Evolutionary conservation across 371 early-diverging fungal species (phyloP), one percentile per base, ranked within the genome.

Genomic region (Zychaea mexicana): DNA sequence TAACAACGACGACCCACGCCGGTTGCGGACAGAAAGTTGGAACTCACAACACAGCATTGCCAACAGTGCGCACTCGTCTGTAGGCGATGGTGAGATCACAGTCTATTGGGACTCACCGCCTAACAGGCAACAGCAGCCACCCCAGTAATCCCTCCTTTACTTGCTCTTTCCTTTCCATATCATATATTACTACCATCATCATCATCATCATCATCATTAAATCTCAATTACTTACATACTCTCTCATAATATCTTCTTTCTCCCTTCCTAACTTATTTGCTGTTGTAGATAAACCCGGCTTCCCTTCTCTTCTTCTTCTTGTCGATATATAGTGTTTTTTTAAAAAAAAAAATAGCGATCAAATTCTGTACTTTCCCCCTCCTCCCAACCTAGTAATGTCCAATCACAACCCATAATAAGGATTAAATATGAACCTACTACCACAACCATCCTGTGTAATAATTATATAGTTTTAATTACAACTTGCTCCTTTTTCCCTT

Each of bases 41-140:
- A 21, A 42, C 4, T 65, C 67, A 5, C 57, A 64, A 42, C 60
- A 72, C 12, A 72, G 61, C n/a, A 47, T 59, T 33, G 38, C 69
- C 66, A 10, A 68, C 10, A 59, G 65, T 49, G 28, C 65, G 1
- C 65, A 49, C 33, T 72, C 70, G 12, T 67, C 70, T 6, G 24
- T 76, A 8, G 72, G 65, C 0, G 76, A 76, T 60, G 77, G 77
- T 17, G 73, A 73, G 38, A 77, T 77, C 30, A 77, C 77, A 42
- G 68, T 77, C n/a, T 64, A 60, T 67, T 76, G 65, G 58, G 66
- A 71, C 47, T 53, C 64, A 21, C 60, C 49, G 0, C 49, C 49
- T 36, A 15, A 36, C 15, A 4, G n/a, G 3, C 22, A 49, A 46
- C n/a, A n/a, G 5, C 22, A 49, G 22, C 22, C 4, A 49, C 3